Conservation (phyloP, 2,329 filamentous ascomycete genomes). For the Curvularia eragrostidis region DNA sequence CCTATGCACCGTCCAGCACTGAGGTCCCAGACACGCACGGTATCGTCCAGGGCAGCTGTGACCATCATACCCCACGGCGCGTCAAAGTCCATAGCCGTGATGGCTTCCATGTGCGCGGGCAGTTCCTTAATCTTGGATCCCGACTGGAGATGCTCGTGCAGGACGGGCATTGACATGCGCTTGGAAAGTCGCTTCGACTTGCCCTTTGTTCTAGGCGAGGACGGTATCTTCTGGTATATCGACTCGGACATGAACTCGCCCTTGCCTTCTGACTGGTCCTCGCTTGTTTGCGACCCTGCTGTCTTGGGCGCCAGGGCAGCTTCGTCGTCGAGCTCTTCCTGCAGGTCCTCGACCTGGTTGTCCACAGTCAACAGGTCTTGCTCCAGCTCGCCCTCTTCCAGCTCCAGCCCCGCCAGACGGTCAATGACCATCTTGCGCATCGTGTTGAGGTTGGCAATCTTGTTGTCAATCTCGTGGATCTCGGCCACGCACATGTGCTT, state of each 20-base stretch:
- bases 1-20: conserved; percentile 93
- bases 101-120: conserved; percentile 83
- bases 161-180: conserved; percentile 87
- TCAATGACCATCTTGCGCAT: conserved; percentile 95
- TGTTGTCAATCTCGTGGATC: conserved; percentile 95
- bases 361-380: conserved; percentile 74
- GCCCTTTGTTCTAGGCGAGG: conserved; percentile 56
- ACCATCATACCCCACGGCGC: conserved; percentile 97
- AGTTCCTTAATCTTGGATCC: conserved; percentile 89
- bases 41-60: conserved; percentile 89
- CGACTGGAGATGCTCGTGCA: conserved; percentile 93
- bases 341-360: conserved; percentile 67
- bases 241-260: conserved; percentile 93
- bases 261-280: conserved; percentile 61
- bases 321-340: conserved; percentile 64
- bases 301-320: conserved; percentile 54
- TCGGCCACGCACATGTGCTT: conserved; percentile 99
- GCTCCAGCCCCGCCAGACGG: conserved; percentile 81
- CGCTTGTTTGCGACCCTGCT: conserved; percentile 51
- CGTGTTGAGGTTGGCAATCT: conserved; percentile 88
- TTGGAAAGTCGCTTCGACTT: conserved; percentile 63
- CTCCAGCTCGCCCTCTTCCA: conserved; percentile 88
- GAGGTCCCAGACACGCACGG: conserved; percentile 94
- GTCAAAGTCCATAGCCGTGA: conserved; percentile 94
- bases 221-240: conserved; percentile 89